Conservation (phyloP, 73 alveolate genomes). For the Stentor coeruleus region DNA sequence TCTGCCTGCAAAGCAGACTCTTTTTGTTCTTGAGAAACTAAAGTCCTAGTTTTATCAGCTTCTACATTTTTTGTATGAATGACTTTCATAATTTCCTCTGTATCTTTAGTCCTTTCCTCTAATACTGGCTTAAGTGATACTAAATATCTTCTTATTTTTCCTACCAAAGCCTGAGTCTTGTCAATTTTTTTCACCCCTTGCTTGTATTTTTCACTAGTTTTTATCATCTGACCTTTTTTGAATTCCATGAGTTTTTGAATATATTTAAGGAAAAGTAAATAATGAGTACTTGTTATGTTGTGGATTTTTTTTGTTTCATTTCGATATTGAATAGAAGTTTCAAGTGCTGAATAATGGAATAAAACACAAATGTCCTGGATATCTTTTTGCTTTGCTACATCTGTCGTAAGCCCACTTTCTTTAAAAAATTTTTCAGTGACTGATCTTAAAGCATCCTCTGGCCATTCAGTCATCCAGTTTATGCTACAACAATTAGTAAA, state of each 20-base stretch:
- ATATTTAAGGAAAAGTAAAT: slow-evolving; percentile 74
- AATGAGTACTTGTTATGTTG: slow-evolving; percentile 90
- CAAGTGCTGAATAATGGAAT: slow-evolving; percentile 88
- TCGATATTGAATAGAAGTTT: slow-evolving; percentile 62
- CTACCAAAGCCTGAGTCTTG: slow-evolving; percentile 88
- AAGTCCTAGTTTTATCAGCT: slow-evolving; percentile 64
- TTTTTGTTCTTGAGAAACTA: slow-evolving; percentile 69
- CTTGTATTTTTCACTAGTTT: slow-evolving; percentile 67
- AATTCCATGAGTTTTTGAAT: slow-evolving; percentile 66
- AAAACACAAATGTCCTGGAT: slow-evolving; percentile 57
- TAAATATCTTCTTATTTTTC: slow-evolving; percentile 72
- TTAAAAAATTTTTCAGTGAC: slow-evolving; percentile 49
- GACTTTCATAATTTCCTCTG: slow-evolving; percentile 81
- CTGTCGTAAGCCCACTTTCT: slow-evolving; percentile 43
- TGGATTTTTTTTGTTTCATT: slow-evolving; percentile 83
- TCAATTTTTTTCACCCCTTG: slow-evolving; percentile 85
- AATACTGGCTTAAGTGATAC: slow-evolving; percentile 86
- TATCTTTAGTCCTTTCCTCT: slow-evolving; percentile 79
- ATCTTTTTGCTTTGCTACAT: slow-evolving; percentile 48
- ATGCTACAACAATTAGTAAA: slow-evolving; percentile 97
- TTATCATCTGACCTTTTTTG: slow-evolving; percentile 72
- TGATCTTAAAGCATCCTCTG: slow-evolving; percentile 72
- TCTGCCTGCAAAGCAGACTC: slow-evolving; percentile 69
- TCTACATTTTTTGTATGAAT: slow-evolving; percentile 75
- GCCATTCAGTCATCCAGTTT: slow-evolving; percentile 99